Conservation (phyloP, 192 early-diverging fungal genomes). For the Backusella morwellensis region DNA sequence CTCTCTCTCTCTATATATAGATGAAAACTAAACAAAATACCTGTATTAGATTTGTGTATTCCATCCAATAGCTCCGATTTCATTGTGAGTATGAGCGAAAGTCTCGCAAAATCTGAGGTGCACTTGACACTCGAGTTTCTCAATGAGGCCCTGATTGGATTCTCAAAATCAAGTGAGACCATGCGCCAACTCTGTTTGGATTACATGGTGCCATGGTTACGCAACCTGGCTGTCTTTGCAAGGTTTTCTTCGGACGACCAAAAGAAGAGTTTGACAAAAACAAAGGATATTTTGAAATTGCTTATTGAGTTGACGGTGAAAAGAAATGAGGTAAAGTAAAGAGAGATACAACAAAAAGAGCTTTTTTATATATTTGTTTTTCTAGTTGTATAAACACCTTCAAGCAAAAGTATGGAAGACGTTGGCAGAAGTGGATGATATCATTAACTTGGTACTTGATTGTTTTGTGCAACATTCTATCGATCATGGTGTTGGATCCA, state of each 20-base stretch:
- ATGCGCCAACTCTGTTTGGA: conserved; percentile 80
- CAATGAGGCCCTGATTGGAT: conserved; percentile 78
- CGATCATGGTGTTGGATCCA: conserved; percentile 71
- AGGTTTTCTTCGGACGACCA: conserved; percentile 43
- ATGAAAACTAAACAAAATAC: too few relatives aligned
- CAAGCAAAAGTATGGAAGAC: conserved; percentile 82
- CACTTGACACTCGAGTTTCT: conserved; percentile 89
- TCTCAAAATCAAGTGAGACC: conserved; percentile 63
- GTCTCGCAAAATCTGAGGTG: conserved; percentile 66
- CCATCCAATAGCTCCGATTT: conserved; percentile 88
- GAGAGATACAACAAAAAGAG: too few relatives aligned
- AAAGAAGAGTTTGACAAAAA: conserved; percentile 51
- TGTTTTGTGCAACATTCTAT: conserved; percentile 74
- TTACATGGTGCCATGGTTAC: conserved; percentile 88
- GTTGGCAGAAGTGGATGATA: conserved; percentile 72
- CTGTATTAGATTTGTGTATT: conserved; percentile 67
- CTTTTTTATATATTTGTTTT: background rate
- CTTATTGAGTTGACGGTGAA: conserved; percentile 82
- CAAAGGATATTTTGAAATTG: conserved; percentile 69
- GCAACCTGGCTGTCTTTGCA: conserved; percentile 64
- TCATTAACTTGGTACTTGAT: conserved; percentile 77
- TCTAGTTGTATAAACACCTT: conserved; percentile 73
- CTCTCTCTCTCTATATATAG: background rate
- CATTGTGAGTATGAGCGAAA: conserved; percentile 74
- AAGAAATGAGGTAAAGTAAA: conserved; percentile 47